A percentile compares a stretch with the other conserved stretches of the same genome.
Evolutionary conservation across 192 early-diverging fungal genomes (phyloP).

Genomic region (Allomyces macrogynus): DNA sequence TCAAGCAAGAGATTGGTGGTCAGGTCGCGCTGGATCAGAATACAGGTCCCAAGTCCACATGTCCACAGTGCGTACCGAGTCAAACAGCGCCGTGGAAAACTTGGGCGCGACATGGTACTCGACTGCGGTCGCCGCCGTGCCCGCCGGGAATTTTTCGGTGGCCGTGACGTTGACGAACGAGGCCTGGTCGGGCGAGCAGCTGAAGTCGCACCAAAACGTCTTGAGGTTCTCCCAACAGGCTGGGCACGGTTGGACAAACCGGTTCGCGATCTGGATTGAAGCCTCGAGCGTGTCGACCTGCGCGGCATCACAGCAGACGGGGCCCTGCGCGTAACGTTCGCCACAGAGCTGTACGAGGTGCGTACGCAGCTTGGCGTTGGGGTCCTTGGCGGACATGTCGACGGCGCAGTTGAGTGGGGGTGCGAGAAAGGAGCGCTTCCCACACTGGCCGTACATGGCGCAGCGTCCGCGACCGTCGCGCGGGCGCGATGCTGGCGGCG

Average conservation of each 20-base stretch:
- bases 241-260: constrained; percentile 33
- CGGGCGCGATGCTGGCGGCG: too few species aligned
- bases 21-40: too few species aligned
- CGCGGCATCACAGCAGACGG: constrained; percentile 30
- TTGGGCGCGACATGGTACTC: constrained; percentile 32
- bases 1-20: background rate
- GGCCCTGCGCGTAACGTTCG: constrained; percentile 15
- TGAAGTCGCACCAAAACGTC: constrained; percentile 40
- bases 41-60: too few species aligned
- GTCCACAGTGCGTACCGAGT: constrained; percentile 12
- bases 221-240: constrained; percentile 47
- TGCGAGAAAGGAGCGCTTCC: constrained; percentile 17
- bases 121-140: constrained; percentile 17
- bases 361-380: constrained; percentile 6
- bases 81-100: constrained; percentile 30
- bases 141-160: constrained; percentile 4
- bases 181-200: constrained; percentile 42
- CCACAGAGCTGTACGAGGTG: constrained; percentile 31
- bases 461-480: constrained; percentile 7
- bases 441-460: constrained; percentile 39
- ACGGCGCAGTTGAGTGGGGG: constrained; percentile 28
- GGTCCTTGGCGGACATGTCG: constrained; percentile 18
- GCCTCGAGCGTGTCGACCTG: constrained; percentile 24
- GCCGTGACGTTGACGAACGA: constrained; percentile 39
- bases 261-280: constrained; percentile 28